These are phyloP conservation scores for Dicorynia guianensis DNA, from an alignment of 306 rosid genomes.

Conservation along the genomic window DNA sequence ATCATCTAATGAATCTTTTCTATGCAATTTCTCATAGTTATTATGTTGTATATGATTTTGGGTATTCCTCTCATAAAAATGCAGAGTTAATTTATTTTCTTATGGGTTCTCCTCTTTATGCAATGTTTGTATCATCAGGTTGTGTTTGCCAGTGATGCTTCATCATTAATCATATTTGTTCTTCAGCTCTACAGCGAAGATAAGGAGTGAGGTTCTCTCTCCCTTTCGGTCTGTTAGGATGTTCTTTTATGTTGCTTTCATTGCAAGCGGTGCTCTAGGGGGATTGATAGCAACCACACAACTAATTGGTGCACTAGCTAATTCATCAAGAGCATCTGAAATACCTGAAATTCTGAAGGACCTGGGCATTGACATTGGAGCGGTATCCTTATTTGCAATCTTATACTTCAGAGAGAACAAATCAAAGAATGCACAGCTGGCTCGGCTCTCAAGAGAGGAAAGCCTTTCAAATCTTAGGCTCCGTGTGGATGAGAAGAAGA, in stretches of 20 bases:
- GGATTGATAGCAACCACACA: constrained; percentile 75
- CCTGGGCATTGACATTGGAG: constrained; percentile 86
- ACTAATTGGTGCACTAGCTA: constrained; percentile 73
- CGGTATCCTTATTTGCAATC: constrained; percentile 79
- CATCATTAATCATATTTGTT: constrained; percentile 55
- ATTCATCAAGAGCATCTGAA: constrained; percentile 68
- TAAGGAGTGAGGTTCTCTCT: constrained; percentile 84
- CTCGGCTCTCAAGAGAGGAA: constrained; percentile 89
- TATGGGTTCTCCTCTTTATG: constrained; percentile 45
- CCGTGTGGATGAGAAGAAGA: constrained; percentile 70
- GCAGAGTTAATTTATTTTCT: constrained; percentile 36
- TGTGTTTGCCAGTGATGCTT: constrained; percentile 57
- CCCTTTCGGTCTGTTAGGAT: constrained; percentile 87
- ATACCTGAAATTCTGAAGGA: constrained; percentile 66
- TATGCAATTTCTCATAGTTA: constrained; percentile 20
- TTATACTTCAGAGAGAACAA: constrained; percentile 77
- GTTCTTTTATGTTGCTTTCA: constrained; percentile 77
- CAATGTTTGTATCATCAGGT: constrained; percentile 54
- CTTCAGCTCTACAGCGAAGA: constrained; percentile 86
- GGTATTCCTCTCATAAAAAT: constrained; percentile 38
- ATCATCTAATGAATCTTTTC: background rate
- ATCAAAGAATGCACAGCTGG: constrained; percentile 78
- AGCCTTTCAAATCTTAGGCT: constrained; percentile 82
- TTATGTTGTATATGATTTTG: constrained; percentile 12
- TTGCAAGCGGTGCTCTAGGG: constrained; percentile 81